These are phyloP conservation scores for Corylus heterophylla DNA, from an alignment of 306 rosid species.

Conservation along the genomic window DNA sequence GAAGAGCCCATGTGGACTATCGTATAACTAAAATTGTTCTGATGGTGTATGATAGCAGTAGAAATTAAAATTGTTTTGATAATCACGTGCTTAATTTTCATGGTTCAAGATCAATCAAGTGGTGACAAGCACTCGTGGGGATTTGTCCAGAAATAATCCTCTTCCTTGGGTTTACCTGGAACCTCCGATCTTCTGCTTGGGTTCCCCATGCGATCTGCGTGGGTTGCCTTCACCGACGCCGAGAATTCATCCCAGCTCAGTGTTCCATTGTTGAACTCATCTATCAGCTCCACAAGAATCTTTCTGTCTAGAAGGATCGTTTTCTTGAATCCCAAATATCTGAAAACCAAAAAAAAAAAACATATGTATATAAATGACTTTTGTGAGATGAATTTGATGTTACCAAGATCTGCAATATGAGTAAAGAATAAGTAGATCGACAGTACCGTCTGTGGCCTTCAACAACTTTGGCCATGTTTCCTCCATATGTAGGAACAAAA, in stretches of 20 bases:
- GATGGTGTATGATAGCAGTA: too few relatives aligned
- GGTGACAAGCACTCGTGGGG: too few relatives aligned
- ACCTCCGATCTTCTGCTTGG: slow-evolving; percentile 33
- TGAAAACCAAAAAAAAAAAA: not conserved
- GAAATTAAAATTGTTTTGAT: too few relatives aligned
- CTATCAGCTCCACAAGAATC: not conserved
- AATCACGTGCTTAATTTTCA: too few relatives aligned
- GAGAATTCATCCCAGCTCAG: slow-evolving; percentile 49
- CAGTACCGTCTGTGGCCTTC: slow-evolving; percentile 88
- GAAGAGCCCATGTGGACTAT: too few relatives aligned
- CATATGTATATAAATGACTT: not conserved
- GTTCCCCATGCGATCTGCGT: slow-evolving; percentile 35
- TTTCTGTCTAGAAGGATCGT: slow-evolving; percentile 12
- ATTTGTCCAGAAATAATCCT: slow-evolving; percentile 37
- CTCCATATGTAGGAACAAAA: slow-evolving; percentile 89
- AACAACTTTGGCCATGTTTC: slow-evolving; percentile 97
- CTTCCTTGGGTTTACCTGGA: slow-evolving; percentile 41
- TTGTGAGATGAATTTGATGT: not conserved
- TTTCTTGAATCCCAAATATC: slow-evolving; percentile 43
- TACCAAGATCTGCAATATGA: not conserved
- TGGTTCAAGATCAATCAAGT: too few relatives aligned
- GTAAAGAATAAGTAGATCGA: not conserved
- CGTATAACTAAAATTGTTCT: too few relatives aligned
- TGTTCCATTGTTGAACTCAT: slow-evolving; percentile 31
- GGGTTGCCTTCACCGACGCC: slow-evolving; percentile 38